Conservation (phyloP, 305 asterid species). For the Fraxinus paxiana region DNA sequence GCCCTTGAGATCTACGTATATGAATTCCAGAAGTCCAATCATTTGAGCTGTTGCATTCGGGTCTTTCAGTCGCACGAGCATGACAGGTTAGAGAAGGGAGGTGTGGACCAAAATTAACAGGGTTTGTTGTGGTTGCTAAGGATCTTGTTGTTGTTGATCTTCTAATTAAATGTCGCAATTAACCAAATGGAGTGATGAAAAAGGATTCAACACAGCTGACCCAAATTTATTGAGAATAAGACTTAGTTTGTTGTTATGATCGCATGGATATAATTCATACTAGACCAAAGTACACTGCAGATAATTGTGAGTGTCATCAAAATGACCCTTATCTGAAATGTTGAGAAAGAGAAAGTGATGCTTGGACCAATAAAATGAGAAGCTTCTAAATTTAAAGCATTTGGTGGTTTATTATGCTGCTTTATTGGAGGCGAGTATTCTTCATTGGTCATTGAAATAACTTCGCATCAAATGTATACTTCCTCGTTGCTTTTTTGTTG, state of each 20-base stretch:
- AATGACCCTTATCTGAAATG: constrained; percentile 1
- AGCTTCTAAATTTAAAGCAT: constrained; percentile 8
- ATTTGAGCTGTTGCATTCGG: constrained; percentile 14
- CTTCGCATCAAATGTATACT: neutral
- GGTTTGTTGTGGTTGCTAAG: neutral
- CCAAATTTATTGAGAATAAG: neutral
- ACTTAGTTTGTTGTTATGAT: neutral
- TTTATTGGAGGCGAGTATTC: neutral
- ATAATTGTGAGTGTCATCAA: neutral
- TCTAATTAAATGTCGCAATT: neutral
- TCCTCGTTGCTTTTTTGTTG: neutral
- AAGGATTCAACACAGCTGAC: neutral
- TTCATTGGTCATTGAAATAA: neutral
- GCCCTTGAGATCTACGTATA: constrained; percentile 17
- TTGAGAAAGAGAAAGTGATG: constrained; percentile 4
- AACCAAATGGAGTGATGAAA: neutral
- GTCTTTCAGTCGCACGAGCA: neutral
- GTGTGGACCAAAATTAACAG: neutral
- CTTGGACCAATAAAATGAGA: constrained; percentile 4
- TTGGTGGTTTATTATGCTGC: neutral
- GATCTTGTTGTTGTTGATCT: neutral
- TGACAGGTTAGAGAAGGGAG: neutral
- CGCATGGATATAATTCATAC: constrained; percentile 19
- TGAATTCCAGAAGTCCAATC: constrained; percentile 4
- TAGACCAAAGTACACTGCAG: neutral